Evolutionary conservation across 1,139 yeast genomes (phyloP).

Genomic region (Arxiozyma slooffiae): DNA sequence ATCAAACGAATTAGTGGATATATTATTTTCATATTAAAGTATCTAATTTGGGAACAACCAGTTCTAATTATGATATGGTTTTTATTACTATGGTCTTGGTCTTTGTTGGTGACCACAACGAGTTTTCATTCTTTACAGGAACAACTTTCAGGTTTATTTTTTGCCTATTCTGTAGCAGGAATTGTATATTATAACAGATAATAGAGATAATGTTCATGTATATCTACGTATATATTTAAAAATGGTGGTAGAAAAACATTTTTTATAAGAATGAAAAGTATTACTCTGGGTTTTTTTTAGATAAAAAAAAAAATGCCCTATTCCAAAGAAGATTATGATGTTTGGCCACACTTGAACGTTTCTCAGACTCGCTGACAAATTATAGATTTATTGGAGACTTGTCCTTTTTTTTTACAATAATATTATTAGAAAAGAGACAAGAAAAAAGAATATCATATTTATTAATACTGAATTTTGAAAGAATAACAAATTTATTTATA

Average conservation of each 20-base stretch:
- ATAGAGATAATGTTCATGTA: not conserved
- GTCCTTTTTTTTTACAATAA: too few species aligned
- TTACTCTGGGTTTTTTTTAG: too few species aligned
- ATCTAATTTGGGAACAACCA: conserved; percentile 3
- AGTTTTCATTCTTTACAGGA: conserved; percentile 64
- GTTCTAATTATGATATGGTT: conserved; percentile 6
- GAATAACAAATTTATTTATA: too few species aligned
- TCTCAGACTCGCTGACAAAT: too few species aligned
- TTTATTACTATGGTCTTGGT: conserved; percentile 4
- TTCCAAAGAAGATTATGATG: too few species aligned
- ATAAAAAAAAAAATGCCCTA: not conserved
- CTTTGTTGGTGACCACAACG: conserved; percentile 5
- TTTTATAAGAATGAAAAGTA: not conserved
- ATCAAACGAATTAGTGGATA: not conserved
- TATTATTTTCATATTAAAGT: not conserved
- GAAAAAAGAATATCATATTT: too few species aligned
- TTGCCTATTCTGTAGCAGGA: conserved; percentile 21
- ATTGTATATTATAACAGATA: not conserved
- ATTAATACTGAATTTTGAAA: too few species aligned
- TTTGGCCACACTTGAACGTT: too few species aligned
- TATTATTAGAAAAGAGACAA: too few species aligned
- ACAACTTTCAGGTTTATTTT: conserved; percentile 23
- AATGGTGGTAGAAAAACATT: not conserved
- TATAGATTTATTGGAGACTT: too few species aligned
- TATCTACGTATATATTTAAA: not conserved